phyloP scores from a whole-genome alignment of 2,329 filamentous ascomycete species.

The Phoma herbarum region DNA sequence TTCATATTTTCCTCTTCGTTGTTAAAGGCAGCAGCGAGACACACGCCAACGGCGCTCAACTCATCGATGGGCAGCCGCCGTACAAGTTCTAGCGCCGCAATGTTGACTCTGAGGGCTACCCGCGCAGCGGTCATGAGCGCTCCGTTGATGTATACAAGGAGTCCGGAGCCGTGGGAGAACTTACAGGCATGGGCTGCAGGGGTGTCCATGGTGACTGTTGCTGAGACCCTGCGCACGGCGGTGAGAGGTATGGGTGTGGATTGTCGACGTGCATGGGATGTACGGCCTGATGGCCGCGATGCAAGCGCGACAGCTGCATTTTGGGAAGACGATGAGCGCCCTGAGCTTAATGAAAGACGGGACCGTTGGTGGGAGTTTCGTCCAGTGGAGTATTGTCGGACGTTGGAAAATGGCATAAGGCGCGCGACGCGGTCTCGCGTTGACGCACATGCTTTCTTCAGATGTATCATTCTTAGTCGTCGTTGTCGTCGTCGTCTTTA shows the following conservation, averaged over 20 bases:
- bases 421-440: background rate
- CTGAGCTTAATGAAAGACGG: background rate
- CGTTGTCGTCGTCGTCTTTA: background rate
- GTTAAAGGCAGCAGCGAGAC: slow-evolving; percentile 6
- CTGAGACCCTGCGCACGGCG: background rate
- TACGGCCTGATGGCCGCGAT: background rate
- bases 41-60: background rate
- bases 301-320: background rate
- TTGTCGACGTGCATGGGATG: background rate
- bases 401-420: background rate
- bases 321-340: background rate
- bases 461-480: background rate
- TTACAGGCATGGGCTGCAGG: background rate
- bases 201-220: background rate
- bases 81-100: slow-evolving; percentile 16
- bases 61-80: background rate
- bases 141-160: slow-evolving; percentile 9
- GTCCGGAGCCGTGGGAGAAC: slow-evolving; percentile 9
- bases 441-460: background rate
- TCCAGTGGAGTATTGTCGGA: background rate
- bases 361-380: background rate
- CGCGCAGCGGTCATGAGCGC: background rate
- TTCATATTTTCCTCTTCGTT: background rate
- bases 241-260: background rate
- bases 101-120: slow-evolving; percentile 11